A percentile compares a stretch with the other conserved stretches of the same genome.
These are phyloP conservation scores for Globisporangium cederbergense DNA, from an alignment of 352 stramenopile genomes.

Conservation along the genomic window DNA sequence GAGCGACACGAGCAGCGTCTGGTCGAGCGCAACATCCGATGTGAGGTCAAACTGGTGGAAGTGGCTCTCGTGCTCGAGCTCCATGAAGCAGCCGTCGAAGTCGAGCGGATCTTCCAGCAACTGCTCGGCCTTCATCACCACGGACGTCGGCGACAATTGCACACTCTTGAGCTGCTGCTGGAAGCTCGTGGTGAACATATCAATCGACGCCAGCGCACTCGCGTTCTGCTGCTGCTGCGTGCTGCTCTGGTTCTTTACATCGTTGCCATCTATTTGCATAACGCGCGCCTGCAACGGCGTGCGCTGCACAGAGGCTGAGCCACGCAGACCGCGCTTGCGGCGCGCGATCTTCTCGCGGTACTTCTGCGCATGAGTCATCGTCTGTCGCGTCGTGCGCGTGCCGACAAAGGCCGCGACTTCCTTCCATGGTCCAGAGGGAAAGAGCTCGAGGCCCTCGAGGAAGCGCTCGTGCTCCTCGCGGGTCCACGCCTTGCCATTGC, in stretches of 20 bases:
- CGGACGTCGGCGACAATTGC: slow-evolving; percentile 9
- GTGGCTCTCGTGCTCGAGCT: slow-evolving; percentile 4
- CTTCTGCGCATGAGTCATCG: slow-evolving; percentile 44
- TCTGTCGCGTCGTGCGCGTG: slow-evolving; percentile 32
- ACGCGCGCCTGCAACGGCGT: slow-evolving; percentile 1
- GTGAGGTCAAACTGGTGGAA: neutral
- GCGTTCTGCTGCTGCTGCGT: neutral
- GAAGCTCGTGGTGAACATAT: neutral
- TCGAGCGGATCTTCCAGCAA: slow-evolving; percentile 11
- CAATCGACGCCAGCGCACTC: neutral
- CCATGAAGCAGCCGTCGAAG: slow-evolving; percentile 16
- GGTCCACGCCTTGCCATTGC: slow-evolving; percentile 28
- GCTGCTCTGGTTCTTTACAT: neutral
- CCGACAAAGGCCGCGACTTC: slow-evolving; percentile 31
- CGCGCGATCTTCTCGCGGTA: slow-evolving; percentile 25
- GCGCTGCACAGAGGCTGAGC: slow-evolving; percentile 2
- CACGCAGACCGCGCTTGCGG: slow-evolving; percentile 9
- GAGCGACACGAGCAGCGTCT: slow-evolving; percentile 10
- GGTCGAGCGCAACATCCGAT: slow-evolving; percentile 8
- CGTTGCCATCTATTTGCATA: neutral
- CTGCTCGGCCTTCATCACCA: slow-evolving; percentile 5
- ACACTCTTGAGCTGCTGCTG: slow-evolving; percentile 7
- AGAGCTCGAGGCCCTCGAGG: slow-evolving; percentile 37
- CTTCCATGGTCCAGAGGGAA: slow-evolving; percentile 39
- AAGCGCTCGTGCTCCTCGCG: slow-evolving; percentile 39